Base-by-base conservation (phyloP, 352 stramenopile genomes). In the Thalassiosira oceanica region DNA sequence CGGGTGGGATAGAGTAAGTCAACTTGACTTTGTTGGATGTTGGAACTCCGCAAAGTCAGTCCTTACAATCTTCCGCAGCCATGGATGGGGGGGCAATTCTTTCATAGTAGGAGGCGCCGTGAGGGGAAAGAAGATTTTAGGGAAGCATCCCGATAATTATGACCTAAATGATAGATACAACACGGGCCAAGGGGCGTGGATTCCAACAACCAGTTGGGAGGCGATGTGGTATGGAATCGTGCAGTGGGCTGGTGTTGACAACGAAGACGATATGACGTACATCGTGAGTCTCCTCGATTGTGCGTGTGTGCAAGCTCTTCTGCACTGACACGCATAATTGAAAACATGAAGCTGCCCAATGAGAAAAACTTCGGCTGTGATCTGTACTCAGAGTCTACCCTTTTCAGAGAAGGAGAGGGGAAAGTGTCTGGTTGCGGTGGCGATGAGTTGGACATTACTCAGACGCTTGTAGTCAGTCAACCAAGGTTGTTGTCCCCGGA, bases 141-240 rank as follows among this genome's bases (percentile, higher is more conserved):
- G 86, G 42, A 1, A 69, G 16, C 88, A 91, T 67, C 84, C 84
- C 16, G 23, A 50, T 2, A 78, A 20, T 36, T 78, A 78, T 26
- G 15, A 60, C 23, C 4, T 23, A 2, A 20, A 50, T 10, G 49
- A 60, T 21, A 7, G 18, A 1, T 28, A 66, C 15, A 51, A 20
- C 6, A 51, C 42, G 11, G 42, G 42, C 8, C n/a, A 24, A 24
- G 42, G 42, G 7, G 42, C 42, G 4, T 51, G 15, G 51, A 78
- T 78, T 45, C 68, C 68, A 39, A 78, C 45, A 35, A 64, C 49
- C 1, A 24, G 60, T 2, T 61, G 54, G 39, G 68, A 78, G 54
- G 46, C 45, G 3, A 63, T 78, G 39, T 78, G 67, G 54, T 31
- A 67, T 37, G 63, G 42, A 13, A 31, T 84, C 1, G 50, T 46